A percentile compares a stretch with the other conserved stretches of the same genome.
phyloP scores from a whole-genome alignment of 1,284 basidiomycete genomes.

The Cryptococcus sp. region DNA sequence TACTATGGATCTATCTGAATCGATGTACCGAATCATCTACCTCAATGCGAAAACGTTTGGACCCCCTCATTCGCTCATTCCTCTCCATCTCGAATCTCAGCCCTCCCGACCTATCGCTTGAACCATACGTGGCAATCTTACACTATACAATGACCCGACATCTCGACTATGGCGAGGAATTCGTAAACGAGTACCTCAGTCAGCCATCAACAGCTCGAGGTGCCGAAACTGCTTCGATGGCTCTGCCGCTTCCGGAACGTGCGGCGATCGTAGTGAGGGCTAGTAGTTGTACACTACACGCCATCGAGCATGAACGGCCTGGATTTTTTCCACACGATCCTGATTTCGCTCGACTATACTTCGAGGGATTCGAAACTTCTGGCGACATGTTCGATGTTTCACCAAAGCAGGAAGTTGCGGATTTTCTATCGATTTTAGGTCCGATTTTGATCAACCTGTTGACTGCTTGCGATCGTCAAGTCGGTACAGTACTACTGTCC shows the following conservation, averaged over 20 bases:
- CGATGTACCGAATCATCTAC: constrained; percentile 82
- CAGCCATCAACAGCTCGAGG: constrained; percentile 47
- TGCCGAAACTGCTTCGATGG: background rate
- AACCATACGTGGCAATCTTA: constrained; percentile 71
- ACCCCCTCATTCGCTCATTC: constrained; percentile 75
- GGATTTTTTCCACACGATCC: constrained; percentile 71
- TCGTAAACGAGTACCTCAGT: constrained; percentile 68
- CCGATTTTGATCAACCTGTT: constrained; percentile 63
- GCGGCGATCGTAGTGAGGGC: constrained; percentile 74
- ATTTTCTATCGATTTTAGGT: constrained; percentile 68
- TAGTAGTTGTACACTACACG: constrained; percentile 65
- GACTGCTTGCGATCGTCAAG: constrained; percentile 60
- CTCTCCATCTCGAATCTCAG: constrained; percentile 61
- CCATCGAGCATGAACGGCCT: constrained; percentile 65
- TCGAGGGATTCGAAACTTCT: constrained; percentile 62
- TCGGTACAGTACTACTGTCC: constrained; percentile 74
- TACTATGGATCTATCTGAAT: constrained; percentile 92
- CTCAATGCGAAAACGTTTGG: constrained; percentile 71
- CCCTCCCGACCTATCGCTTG: constrained; percentile 69
- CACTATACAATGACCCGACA: constrained; percentile 82
- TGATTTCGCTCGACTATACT: constrained; percentile 60
- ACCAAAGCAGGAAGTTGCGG: constrained; percentile 64
- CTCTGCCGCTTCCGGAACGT: constrained; percentile 52
- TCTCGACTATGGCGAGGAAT: constrained; percentile 78
- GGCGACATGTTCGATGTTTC: constrained; percentile 59